These are phyloP conservation scores for Ganoderma leucocontextum DNA, from an alignment of 1,284 basidiomycete species.

Conservation along the genomic window DNA sequence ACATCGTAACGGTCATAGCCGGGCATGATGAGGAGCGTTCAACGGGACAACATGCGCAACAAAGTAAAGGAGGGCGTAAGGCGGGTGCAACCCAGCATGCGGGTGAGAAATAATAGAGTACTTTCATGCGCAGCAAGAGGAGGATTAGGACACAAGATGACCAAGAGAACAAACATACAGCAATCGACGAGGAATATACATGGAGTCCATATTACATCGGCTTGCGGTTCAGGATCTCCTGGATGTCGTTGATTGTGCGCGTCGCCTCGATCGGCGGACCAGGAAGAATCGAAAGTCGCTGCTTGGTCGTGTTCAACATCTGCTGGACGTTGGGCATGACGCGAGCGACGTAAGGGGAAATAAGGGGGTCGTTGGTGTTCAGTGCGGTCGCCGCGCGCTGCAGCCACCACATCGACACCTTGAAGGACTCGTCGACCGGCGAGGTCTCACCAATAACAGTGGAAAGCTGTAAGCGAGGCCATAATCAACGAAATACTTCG, in stretches of 20 bases:
- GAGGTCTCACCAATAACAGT: constrained; percentile 75
- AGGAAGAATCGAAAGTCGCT: constrained; percentile 78
- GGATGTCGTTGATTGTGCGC: constrained; percentile 74
- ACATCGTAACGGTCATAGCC: constrained; percentile 31
- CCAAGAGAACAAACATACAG: constrained; percentile 18
- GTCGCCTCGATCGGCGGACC: constrained; percentile 73
- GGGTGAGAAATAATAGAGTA: constrained; percentile 29
- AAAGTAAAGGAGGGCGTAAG: constrained; percentile 18
- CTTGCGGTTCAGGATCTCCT: constrained; percentile 76
- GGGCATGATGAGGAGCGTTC: constrained; percentile 28
- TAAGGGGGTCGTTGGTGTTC: constrained; percentile 80
- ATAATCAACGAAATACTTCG: constrained; percentile 17
- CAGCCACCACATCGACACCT: constrained; percentile 84
- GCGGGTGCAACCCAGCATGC: constrained; percentile 32
- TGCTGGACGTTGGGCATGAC: constrained; percentile 81
- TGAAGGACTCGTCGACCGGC: constrained; percentile 80
- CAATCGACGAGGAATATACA: constrained; percentile 15
- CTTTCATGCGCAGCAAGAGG: constrained; percentile 32
- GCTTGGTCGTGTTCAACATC: constrained; percentile 78
- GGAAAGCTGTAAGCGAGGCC: constrained; percentile 58
- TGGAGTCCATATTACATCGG: constrained; percentile 32
- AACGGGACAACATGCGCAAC: constrained; percentile 25
- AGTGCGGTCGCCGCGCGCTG: constrained; percentile 74
- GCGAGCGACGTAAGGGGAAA: constrained; percentile 80
- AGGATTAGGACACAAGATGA: background rate